These are phyloP conservation scores for Pseudogymnoascus sp. DNA, from an alignment of 2,329 filamentous ascomycete genomes.

Conservation along the genomic window DNA sequence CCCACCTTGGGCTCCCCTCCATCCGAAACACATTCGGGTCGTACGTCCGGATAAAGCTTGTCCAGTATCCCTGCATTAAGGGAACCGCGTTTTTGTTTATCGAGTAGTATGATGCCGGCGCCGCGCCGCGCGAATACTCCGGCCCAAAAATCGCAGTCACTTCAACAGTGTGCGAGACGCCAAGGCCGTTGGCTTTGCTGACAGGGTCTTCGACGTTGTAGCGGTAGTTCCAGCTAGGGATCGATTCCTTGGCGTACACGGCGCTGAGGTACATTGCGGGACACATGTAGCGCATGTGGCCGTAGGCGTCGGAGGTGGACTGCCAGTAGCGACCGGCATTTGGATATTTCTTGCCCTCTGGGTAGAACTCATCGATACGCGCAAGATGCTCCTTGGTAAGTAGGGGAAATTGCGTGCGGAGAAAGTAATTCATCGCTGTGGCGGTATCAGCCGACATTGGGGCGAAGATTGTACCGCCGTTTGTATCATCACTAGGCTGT, in stretches of 20 bases:
- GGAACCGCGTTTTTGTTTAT: slow-evolving; percentile 52
- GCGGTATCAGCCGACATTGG: slow-evolving; percentile 41
- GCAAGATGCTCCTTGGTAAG: slow-evolving; percentile 44
- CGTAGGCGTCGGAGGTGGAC: slow-evolving; percentile 51
- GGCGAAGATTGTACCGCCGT: slow-evolving; percentile 59
- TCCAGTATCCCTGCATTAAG: slow-evolving; percentile 64
- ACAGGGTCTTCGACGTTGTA: slow-evolving; percentile 53
- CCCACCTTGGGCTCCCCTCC: slow-evolving; percentile 44
- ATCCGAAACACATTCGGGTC: slow-evolving; percentile 55
- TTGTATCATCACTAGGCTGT: slow-evolving; percentile 43
- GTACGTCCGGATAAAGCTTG: slow-evolving; percentile 59
- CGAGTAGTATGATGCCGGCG: slow-evolving; percentile 49
- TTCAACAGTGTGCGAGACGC: slow-evolving; percentile 63
- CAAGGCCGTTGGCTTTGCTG: slow-evolving; percentile 46
- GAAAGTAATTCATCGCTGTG: slow-evolving; percentile 45
- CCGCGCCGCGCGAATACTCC: slow-evolving; percentile 40
- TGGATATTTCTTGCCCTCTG: slow-evolving; percentile 40
- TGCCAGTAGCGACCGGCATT: slow-evolving; percentile 49
- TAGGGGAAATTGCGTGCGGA: slow-evolving; percentile 51
- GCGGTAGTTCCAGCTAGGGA: slow-evolving; percentile 59
- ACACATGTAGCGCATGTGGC: slow-evolving; percentile 60
- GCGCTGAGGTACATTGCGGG: slow-evolving; percentile 47
- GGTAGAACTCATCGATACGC: slow-evolving; percentile 49
- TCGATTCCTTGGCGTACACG: slow-evolving; percentile 18
- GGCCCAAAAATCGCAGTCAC: slow-evolving; percentile 61